A percentile compares a stretch with the other conserved stretches of the same genome.
phyloP scores from a whole-genome alignment of 495 filamentous ascomycete genomes.

The Aspergillus coremiiformis region DNA sequence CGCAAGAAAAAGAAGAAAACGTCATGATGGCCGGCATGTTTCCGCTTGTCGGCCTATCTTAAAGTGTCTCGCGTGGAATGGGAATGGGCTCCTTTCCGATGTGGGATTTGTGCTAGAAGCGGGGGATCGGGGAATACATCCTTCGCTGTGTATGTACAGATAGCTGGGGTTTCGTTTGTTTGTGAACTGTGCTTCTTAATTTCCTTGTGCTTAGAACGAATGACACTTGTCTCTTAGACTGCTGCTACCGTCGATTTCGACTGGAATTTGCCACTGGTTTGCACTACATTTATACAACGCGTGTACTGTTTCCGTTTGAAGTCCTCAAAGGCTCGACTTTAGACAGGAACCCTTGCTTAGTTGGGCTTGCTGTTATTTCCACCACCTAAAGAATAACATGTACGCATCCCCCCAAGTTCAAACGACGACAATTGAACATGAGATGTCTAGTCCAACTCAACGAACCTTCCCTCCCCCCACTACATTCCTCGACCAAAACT shows the following conservation, averaged over 20 bases:
- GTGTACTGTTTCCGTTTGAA: neutral
- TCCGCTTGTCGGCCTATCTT: neutral
- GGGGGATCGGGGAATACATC: constrained; percentile 5
- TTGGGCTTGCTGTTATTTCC: neutral
- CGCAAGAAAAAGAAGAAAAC: neutral
- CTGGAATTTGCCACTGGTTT: neutral
- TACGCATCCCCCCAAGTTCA: neutral
- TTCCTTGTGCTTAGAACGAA: constrained; percentile 29
- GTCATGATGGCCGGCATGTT: neutral
- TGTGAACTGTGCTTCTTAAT: constrained; percentile 34
- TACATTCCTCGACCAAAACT: constrained; percentile 1
- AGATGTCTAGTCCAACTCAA: neutral
- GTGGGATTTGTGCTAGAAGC: constrained; percentile 10
- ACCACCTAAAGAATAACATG: neutral
- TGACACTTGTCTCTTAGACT: constrained; percentile 16
- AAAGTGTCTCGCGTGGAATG: neutral
- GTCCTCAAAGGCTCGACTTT: neutral
- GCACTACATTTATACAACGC: neutral
- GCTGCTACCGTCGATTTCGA: neutral
- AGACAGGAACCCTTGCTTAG: neutral
- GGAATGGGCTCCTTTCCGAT: neutral
- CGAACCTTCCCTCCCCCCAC: neutral
- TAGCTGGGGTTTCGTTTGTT: constrained; percentile 41
- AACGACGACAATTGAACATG: neutral
- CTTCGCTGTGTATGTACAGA: constrained; percentile 43